Conservation (phyloP, 2,329 filamentous ascomycete species). For the Aspergillus sp. region DNA sequence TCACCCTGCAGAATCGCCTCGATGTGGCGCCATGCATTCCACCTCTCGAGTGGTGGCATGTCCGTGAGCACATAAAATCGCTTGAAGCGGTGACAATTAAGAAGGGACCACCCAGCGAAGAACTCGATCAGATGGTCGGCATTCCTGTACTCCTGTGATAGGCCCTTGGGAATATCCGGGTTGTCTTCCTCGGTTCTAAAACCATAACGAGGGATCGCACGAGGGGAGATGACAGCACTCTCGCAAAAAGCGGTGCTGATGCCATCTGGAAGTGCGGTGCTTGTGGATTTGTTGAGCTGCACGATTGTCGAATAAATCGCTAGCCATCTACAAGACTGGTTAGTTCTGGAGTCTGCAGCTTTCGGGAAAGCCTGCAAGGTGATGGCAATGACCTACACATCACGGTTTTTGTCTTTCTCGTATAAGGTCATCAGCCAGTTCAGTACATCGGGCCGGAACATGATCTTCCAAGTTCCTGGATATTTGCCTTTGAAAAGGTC, state of each 20-base stretch:
- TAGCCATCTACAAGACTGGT: slow-evolving; percentile 16
- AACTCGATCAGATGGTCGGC: slow-evolving; percentile 39
- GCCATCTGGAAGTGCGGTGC: slow-evolving; percentile 19
- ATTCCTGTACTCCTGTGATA: slow-evolving; percentile 29
- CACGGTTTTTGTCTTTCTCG: slow-evolving; percentile 11
- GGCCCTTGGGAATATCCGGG: slow-evolving; percentile 21
- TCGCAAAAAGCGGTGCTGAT: slow-evolving; percentile 21
- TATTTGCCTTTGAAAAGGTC: slow-evolving; percentile 18
- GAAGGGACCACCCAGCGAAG: slow-evolving; percentile 38
- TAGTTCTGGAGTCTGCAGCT: neutral
- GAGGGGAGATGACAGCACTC: slow-evolving; percentile 30
- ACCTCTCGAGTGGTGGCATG: slow-evolving; percentile 21
- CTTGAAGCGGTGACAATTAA: slow-evolving; percentile 31
- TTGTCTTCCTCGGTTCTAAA: slow-evolving; percentile 23
- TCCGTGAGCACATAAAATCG: slow-evolving; percentile 31
- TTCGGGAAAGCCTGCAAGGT: neutral
- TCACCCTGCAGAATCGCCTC: slow-evolving; percentile 12
- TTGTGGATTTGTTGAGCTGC: slow-evolving; percentile 10
- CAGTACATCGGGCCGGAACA: slow-evolving; percentile 37
- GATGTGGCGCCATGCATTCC: slow-evolving; percentile 31
- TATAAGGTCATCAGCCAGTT: slow-evolving; percentile 30
- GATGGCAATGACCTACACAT: slow-evolving; percentile 18
- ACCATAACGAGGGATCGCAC: slow-evolving; percentile 28
- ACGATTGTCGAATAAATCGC: slow-evolving; percentile 29
- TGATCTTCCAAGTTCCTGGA: slow-evolving; percentile 36